A percentile compares a stretch with the other conserved stretches of the same genome.
These are phyloP conservation scores for Talaromyces sp. DNA, from an alignment of 2,329 filamentous ascomycete genomes.

Conservation along the genomic window DNA sequence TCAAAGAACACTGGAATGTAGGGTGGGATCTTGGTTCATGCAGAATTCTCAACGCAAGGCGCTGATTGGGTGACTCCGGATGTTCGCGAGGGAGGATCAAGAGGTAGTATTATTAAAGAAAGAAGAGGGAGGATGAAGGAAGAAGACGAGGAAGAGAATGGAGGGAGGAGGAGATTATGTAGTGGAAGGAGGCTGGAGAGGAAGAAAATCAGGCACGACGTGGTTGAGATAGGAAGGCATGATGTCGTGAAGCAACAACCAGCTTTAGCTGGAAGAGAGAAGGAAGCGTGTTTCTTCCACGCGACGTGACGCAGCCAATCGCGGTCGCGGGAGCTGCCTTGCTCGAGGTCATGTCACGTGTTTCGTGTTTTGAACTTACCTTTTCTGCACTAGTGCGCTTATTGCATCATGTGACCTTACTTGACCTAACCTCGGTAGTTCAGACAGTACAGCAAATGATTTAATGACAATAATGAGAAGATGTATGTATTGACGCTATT, in stretches of 20 bases:
- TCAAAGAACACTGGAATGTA: slow-evolving; percentile 28
- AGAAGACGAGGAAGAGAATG: neutral
- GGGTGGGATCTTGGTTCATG: slow-evolving; percentile 10
- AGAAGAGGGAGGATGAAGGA: slow-evolving; percentile 2
- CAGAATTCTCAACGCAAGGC: slow-evolving; percentile 13
- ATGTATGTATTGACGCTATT: neutral
- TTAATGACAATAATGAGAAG: neutral
- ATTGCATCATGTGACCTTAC: neutral
- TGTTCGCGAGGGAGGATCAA: neutral
- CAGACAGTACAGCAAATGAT: neutral
- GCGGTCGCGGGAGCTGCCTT: slow-evolving; percentile 22
- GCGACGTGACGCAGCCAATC: slow-evolving; percentile 42
- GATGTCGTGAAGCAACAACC: slow-evolving; percentile 6
- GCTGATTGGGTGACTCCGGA: slow-evolving; percentile 11
- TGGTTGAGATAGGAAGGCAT: slow-evolving; percentile 21
- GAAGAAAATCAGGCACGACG: slow-evolving; percentile 17
- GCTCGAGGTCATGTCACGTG: slow-evolving; percentile 4
- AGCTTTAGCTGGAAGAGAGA: slow-evolving; percentile 6
- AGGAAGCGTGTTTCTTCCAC: slow-evolving; percentile 30
- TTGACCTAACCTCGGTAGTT: neutral
- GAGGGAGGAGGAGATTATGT: slow-evolving; percentile 4
- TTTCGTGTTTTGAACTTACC: neutral
- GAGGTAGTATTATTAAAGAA: neutral
- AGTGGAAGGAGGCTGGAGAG: slow-evolving; percentile 23
- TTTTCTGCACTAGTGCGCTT: neutral